Evolutionary conservation across 2,329 filamentous ascomycete species (phyloP), one percentile per base, ranked within the genome.

Genomic region (Trichoderma sp.): DNA sequence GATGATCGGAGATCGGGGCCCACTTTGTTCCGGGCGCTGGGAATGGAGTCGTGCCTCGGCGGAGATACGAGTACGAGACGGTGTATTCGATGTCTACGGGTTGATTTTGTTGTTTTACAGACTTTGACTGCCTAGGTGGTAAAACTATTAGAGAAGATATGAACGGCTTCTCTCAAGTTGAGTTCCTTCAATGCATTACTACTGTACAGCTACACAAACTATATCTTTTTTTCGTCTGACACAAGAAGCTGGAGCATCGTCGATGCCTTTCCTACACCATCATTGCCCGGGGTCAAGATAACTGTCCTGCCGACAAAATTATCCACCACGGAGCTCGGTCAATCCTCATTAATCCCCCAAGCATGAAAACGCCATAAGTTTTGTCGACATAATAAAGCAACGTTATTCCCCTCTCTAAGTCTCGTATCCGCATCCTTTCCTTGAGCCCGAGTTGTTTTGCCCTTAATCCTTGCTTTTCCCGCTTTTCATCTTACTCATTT

Each of bases 401-500:
- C 28, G 36, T 61, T 34, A 61, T 26, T 61, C 47, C 17, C 57
- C 57, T 50, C 23, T 68, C 66, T 68, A 68, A 68, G 39, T 4
- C 30, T 64, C 59, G 47, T 62, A 63, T 26, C 55, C 69, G 50
- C 55, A 15, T 50, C 55, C 50, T 67, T 59, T 34, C 63, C 34
- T 30, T 58, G 28, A 58, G 47, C 55, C 53, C 47, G 59, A 47
- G 15, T 43, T 53, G 39, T 32, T 32, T 50, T 47, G n/a, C 23
- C 20, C 50, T 32, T 20, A 13, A 61, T 43, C 55, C 12, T 34
- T 68, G 30, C 9, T 36, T 68, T 61, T 28, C 23, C 7, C 20
- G 4, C n/a, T 32, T 23, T 68, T 39, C 30, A 36, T 57, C 20
- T 32, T 26, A 13, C 50, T 73, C 68, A 80, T 74, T 79, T 81